A percentile compares a stretch with the other conserved stretches of the same genome.
These are phyloP conservation scores for Colletotrichum karsti DNA, from an alignment of 2,329 filamentous ascomycete species.

Conservation along the genomic window DNA sequence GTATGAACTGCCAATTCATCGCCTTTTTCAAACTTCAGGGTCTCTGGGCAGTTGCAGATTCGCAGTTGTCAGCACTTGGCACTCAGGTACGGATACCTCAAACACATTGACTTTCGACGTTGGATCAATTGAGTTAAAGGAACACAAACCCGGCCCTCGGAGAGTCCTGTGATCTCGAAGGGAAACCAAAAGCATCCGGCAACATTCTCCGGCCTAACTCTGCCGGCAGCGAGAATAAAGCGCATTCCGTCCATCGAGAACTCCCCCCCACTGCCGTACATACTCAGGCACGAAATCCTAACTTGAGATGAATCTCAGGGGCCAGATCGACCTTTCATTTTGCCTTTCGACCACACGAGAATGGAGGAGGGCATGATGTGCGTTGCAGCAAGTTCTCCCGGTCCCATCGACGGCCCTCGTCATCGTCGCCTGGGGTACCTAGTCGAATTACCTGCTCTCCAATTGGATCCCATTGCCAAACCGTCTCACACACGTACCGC, in stretches of 20 bases:
- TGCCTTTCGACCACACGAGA: background rate
- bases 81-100: too few species aligned
- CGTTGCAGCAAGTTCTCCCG: conserved; percentile 17
- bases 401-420: background rate
- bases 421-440: background rate
- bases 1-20: too few species aligned
- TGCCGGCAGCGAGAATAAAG: background rate
- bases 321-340: background rate
- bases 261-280: background rate
- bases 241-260: background rate
- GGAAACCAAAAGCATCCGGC: background rate
- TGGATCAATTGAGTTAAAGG: conserved; percentile 4
- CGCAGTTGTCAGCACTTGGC: background rate
- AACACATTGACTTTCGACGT: background rate
- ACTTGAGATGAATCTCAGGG: conserved; percentile 12
- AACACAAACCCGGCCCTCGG: background rate
- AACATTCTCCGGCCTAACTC: background rate
- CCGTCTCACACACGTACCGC: background rate
- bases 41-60: background rate
- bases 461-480: background rate
- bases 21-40: too few species aligned
- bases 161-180: background rate
- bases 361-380: conserved; percentile 3
- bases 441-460: background rate
- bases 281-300: background rate